A percentile compares a stretch with the other conserved stretches of the same genome.
These are phyloP conservation scores for Przewalskia tangutica DNA, from an alignment of 257 asterid species.

Conservation along the genomic window DNA sequence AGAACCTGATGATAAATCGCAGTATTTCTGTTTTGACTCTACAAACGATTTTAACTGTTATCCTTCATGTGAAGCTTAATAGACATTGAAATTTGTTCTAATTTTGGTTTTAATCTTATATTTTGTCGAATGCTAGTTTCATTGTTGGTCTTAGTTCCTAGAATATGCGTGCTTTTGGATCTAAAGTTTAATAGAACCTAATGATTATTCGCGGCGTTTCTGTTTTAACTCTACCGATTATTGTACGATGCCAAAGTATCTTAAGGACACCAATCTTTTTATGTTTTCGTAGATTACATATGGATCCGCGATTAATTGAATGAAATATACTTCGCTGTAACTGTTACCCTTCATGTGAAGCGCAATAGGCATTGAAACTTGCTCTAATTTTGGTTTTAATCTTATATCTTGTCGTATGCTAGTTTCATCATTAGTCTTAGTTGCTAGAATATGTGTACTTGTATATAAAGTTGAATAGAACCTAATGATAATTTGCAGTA, in stretches of 20 bases:
- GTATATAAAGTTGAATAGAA: neutral
- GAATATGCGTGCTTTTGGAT: no score
- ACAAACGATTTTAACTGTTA: neutral
- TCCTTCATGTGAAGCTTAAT: neutral
- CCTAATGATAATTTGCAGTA: neutral
- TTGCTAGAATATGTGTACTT: neutral
- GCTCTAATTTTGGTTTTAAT: neutral
- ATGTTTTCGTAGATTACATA: conserved; percentile 18
- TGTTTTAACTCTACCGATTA: no score
- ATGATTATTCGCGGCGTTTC: no score
- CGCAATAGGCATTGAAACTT: neutral
- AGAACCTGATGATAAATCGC: no score
- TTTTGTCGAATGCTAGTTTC: neutral
- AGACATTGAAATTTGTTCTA: neutral
- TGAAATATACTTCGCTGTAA: neutral
- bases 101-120: neutral
- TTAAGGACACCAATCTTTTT: no score
- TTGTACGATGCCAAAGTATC: no score
- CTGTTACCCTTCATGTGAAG: neutral
- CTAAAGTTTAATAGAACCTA: no score
- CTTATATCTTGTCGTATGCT: neutral
- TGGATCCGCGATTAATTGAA: conserved; percentile 55
- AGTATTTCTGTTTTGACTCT: no score
- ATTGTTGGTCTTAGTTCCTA: neutral
- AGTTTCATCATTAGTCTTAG: neutral